Percentiles rank a stretch among this genome's conserved stretches.
These are phyloP conservation scores for Trametes cingulata DNA, from an alignment of 768 basidiomycete genomes.

Conservation along the genomic window DNA sequence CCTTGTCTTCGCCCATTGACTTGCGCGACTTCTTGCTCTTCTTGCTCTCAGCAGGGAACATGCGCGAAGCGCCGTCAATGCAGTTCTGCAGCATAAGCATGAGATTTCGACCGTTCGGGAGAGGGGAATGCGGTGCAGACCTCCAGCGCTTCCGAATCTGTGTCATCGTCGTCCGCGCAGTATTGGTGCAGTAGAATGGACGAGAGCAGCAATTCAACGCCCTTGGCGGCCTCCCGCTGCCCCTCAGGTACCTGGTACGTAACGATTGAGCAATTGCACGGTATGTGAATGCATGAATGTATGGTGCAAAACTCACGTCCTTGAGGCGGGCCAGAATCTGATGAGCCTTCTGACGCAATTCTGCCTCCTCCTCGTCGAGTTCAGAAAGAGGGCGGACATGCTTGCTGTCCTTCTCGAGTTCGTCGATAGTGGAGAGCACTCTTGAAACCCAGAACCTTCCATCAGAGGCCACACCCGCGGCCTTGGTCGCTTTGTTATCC, in stretches of 20 bases:
- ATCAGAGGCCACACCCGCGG: slow-evolving; percentile 63
- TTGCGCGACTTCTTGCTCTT: slow-evolving; percentile 44
- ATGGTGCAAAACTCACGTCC: slow-evolving; percentile 38
- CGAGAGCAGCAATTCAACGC: slow-evolving; percentile 68
- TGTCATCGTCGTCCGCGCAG: slow-evolving; percentile 56
- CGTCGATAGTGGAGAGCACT: slow-evolving; percentile 54
- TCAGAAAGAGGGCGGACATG: slow-evolving; percentile 58
- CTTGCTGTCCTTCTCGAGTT: slow-evolving; percentile 66
- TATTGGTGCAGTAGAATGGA: slow-evolving; percentile 74
- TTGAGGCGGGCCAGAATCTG: slow-evolving; percentile 44
- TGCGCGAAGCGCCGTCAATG: slow-evolving; percentile 55
- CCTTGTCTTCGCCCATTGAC: slow-evolving; percentile 33
- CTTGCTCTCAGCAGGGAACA: slow-evolving; percentile 44
- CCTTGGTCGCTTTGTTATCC: slow-evolving; percentile 54
- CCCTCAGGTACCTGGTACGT: slow-evolving; percentile 39
- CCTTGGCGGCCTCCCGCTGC: slow-evolving; percentile 58
- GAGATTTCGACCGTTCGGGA: background rate
- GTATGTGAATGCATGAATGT: background rate
- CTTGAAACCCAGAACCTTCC: slow-evolving; percentile 81
- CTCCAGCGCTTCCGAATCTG: slow-evolving; percentile 60
- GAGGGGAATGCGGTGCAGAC: slow-evolving; percentile 35
- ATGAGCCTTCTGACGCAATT: slow-evolving; percentile 47
- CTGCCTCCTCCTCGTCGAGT: slow-evolving; percentile 54
- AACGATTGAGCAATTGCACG: background rate
- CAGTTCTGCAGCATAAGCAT: slow-evolving; percentile 48